Conservation (phyloP, 2,329 filamentous ascomycete genomes). For the Cladosporium sp. region DNA sequence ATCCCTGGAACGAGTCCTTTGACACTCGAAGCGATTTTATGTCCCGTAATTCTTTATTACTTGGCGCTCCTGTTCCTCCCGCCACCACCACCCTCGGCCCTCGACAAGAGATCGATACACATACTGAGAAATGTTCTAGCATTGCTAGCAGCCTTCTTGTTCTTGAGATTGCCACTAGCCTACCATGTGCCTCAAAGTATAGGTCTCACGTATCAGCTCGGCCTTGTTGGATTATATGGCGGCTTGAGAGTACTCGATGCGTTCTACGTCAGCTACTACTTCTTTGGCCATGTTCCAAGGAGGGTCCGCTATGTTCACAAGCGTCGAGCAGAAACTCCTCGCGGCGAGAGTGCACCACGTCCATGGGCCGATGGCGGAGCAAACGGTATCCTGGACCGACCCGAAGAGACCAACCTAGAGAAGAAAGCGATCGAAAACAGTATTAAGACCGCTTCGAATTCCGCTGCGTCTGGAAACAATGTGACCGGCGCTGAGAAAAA, state of each 20-base stretch:
- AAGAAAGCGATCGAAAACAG: constrained; percentile 11
- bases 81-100: constrained; percentile 35
- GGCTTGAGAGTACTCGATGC: constrained; percentile 40
- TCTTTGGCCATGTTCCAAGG: constrained; percentile 38
- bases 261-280: constrained; percentile 42
- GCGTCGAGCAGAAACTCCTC: constrained; percentile 28
- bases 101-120: constrained; percentile 29
- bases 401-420: constrained; percentile 7
- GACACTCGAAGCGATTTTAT: constrained; percentile 36
- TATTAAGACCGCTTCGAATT: constrained; percentile 5
- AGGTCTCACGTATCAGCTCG: constrained; percentile 43
- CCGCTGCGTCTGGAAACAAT: neutral
- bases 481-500: neutral
- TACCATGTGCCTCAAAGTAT: constrained; percentile 43
- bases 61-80: constrained; percentile 40
- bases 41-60: constrained; percentile 41
- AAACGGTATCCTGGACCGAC: constrained; percentile 18
- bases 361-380: constrained; percentile 19
- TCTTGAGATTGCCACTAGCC: constrained; percentile 39
- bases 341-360: constrained; percentile 14
- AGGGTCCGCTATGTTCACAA: constrained; percentile 40
- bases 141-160: constrained; percentile 34
- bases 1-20: constrained; percentile 40
- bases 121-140: constrained; percentile 37
- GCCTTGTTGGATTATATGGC: constrained; percentile 42